Percentiles rank a stretch among this genome's conserved stretches.
Conservation (phyloP, 441 rosid species). For the Corymbia citriodora region DNA sequence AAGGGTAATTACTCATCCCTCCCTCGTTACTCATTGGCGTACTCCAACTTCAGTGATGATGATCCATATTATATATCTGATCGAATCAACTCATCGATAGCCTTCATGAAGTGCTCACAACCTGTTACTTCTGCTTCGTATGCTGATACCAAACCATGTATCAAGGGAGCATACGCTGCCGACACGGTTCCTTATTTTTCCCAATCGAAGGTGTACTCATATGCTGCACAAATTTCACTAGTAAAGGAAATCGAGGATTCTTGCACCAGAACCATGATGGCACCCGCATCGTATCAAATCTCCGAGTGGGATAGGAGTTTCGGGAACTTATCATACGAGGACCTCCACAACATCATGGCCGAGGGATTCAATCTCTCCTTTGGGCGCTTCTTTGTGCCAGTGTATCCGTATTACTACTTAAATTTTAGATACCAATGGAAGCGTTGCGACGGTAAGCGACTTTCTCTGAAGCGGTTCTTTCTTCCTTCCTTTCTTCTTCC, state of each 20-base stretch:
- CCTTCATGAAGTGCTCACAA: neutral
- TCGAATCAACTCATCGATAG: too few relatives aligned
- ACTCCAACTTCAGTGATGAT: accelerated
- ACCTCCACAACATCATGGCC: neutral
- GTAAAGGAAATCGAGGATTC: neutral
- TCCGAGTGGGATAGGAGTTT: accelerated
- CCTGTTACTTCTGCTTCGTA: accelerated
- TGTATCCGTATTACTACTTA: too few relatives aligned
- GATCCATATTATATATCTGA: too few relatives aligned
- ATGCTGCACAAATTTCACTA: neutral
- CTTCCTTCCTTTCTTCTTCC: too few relatives aligned
- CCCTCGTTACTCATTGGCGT: neutral
- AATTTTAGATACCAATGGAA: too few relatives aligned
- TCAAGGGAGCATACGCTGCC: neutral
- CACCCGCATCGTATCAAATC: accelerated
- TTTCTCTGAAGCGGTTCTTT: too few relatives aligned
- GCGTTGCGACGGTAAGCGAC: too few relatives aligned
- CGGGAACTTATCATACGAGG: neutral
- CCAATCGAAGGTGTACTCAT: neutral
- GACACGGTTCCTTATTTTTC: neutral
- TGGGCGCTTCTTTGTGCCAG: too few relatives aligned
- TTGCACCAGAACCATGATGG: neutral
- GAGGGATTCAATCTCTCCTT: neutral
- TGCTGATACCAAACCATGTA: neutral
- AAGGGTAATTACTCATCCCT: too few relatives aligned